Evolutionary conservation across 768 basidiomycete species (phyloP).

Genomic region (Mycena metata): DNA sequence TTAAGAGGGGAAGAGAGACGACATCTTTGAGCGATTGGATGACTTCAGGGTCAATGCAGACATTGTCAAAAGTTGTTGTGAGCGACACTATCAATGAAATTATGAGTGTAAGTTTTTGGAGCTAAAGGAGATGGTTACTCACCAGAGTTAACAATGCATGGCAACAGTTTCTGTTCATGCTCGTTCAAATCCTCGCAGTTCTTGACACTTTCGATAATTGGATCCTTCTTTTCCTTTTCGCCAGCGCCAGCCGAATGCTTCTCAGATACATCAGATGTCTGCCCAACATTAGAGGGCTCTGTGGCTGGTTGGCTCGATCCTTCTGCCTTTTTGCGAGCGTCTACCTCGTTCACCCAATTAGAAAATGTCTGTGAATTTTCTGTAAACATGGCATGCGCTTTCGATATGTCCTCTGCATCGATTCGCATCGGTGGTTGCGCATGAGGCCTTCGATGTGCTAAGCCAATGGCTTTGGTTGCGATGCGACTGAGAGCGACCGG

Average conservation of each 20-base stretch:
- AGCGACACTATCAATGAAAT: conserved; percentile 24
- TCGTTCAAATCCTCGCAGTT: conserved; percentile 18
- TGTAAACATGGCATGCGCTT: conserved; percentile 5
- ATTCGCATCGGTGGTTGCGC: conserved; percentile 8
- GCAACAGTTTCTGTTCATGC: conserved; percentile 29
- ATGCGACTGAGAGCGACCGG: conserved; percentile 16
- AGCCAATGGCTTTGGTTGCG: conserved; percentile 7
- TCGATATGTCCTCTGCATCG: conserved; percentile 11
- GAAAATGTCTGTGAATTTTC: conserved; percentile 5
- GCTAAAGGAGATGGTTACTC: conserved; percentile 2
- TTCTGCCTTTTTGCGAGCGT: no score
- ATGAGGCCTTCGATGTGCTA: conserved; percentile 8
- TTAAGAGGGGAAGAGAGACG: conserved; percentile 34
- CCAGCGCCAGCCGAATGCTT: not conserved
- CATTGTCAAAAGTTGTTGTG: conserved; percentile 35
- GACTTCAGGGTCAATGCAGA: conserved; percentile 31
- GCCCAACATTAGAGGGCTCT: not conserved
- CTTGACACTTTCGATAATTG: conserved; percentile 27
- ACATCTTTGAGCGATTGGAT: conserved; percentile 35
- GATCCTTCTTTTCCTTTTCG: conserved; percentile 18
- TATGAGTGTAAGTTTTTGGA: conserved; percentile 13
- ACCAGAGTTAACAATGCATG: conserved; percentile 35
- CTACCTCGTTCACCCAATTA: conserved; percentile 6
- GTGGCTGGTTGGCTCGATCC: not conserved
- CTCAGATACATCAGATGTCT: conserved; percentile 1